Evolutionary conservation across 2,329 filamentous ascomycete genomes (phyloP).

Genomic region (Alternaria viburni): DNA sequence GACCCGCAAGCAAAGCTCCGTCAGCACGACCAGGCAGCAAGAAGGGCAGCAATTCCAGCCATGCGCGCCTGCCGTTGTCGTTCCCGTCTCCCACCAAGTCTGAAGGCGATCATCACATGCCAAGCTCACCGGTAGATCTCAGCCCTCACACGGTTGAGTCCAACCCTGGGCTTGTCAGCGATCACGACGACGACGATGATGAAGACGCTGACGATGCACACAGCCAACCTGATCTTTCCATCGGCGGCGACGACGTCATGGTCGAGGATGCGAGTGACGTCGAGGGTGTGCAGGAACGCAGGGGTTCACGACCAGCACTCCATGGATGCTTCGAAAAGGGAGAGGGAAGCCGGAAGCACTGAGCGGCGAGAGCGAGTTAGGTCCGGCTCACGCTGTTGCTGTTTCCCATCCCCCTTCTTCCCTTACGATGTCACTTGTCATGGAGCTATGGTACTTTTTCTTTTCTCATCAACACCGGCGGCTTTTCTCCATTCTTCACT

Average conservation of each 20-base stretch:
- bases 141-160: slow-evolving; percentile 57
- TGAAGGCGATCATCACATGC: slow-evolving; percentile 36
- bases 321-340: slow-evolving; percentile 44
- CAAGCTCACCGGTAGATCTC: slow-evolving; percentile 48
- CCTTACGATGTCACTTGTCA: slow-evolving; percentile 21
- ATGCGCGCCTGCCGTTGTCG: slow-evolving; percentile 40
- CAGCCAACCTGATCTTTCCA: slow-evolving; percentile 44
- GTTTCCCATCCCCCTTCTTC: slow-evolving; percentile 14
- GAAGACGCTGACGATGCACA: slow-evolving; percentile 48
- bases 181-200: slow-evolving; percentile 58
- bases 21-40: slow-evolving; percentile 42
- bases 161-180: slow-evolving; percentile 58
- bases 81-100: slow-evolving; percentile 38
- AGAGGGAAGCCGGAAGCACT: slow-evolving; percentile 46
- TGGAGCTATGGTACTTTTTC: slow-evolving; percentile 21
- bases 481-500: slow-evolving; percentile 5
- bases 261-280: slow-evolving; percentile 50
- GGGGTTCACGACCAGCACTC: slow-evolving; percentile 39
- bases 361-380: slow-evolving; percentile 33
- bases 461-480: neutral
- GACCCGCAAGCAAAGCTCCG: slow-evolving; percentile 37
- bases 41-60: slow-evolving; percentile 37
- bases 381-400: slow-evolving; percentile 26
- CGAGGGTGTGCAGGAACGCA: slow-evolving; percentile 43
- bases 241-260: slow-evolving; percentile 46